phyloP scores from a whole-genome alignment of 176 grass and related monocot genomes.

The Pharus latifolius region DNA sequence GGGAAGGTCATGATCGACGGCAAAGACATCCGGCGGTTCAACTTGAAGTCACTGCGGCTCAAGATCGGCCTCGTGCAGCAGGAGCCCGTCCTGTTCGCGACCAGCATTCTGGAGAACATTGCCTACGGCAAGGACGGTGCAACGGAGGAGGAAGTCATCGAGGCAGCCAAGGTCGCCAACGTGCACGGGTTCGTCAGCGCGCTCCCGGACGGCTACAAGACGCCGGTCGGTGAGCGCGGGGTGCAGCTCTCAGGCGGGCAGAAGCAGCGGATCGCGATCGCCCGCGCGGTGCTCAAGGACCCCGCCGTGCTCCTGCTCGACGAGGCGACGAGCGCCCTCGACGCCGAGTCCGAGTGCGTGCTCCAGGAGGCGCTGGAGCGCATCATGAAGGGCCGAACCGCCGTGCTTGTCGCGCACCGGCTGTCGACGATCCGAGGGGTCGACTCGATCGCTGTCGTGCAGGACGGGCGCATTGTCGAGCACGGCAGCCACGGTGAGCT shows the following conservation, averaged over 20 bases:
- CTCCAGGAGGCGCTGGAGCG: constrained; percentile 84
- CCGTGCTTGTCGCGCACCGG: constrained; percentile 69
- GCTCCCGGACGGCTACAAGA: constrained; percentile 69
- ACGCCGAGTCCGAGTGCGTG: constrained; percentile 76
- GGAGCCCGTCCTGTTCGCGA: constrained; percentile 71
- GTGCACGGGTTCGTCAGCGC: constrained; percentile 72
- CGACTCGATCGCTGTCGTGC: constrained; percentile 55
- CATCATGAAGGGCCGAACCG: constrained; percentile 81
- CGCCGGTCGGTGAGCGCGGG: constrained; percentile 68
- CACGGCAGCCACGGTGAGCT: constrained; percentile 75
- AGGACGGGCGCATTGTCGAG: constrained; percentile 61
- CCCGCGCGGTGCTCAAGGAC: constrained; percentile 78
- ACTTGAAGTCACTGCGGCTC: constrained; percentile 53
- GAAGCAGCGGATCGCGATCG: constrained; percentile 89
- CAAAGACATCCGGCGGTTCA: constrained; percentile 63
- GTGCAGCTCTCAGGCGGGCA: constrained; percentile 74
- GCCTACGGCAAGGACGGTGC: constrained; percentile 61
- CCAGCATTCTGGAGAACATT: constrained; percentile 83
- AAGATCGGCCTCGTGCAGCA: constrained; percentile 82
- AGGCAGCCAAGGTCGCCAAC: constrained; percentile 68
- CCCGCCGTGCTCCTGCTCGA: constrained; percentile 71
- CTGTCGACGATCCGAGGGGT: constrained; percentile 61
- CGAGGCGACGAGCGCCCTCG: constrained; percentile 74
- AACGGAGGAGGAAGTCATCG: constrained; percentile 55
- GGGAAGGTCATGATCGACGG: constrained; percentile 82